Base-by-base conservation (phyloP, 768 basidiomycete species). In the Kwoniella dendrophila region DNA sequence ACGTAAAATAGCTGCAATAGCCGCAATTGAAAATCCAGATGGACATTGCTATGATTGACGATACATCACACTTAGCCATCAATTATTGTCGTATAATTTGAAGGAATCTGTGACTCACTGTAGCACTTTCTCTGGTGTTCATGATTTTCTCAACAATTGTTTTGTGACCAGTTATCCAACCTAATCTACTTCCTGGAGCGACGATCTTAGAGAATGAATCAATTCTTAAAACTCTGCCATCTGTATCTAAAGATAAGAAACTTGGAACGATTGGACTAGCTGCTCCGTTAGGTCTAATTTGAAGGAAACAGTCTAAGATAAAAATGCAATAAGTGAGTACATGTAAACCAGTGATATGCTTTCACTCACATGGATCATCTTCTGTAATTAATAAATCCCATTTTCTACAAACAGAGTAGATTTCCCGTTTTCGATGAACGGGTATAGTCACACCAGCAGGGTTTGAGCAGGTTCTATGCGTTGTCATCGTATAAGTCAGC, bases 401-500 rank as follows among this genome's bases (percentile, higher is more conserved):
- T 80, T 89, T 86, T 53, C 89, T 86, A 67, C 88, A 89, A 57
- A 90, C 81, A 12, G 85, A 82, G 75, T 92, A 92, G 56, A 92
- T 88, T 49, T 84, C 86, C 72, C 85, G 83, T 81, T 90, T 91
- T 64, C 89, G 81, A 49, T 81, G 70, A 3, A 74, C 68, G 0
- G 81, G 78, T 83, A 87, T 87, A 0, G 87, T 88, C 83, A 87
- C 80, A 20, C 90, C 90, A 16, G 85, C 86, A 5, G 89, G 90
- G 76, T 92, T 92, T 87, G 88, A 40, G 87, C 82, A 26, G 83
- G 70, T 74, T 14, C 73, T 71, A 38, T 30, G 41, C 34, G 30
- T 30, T 22, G 45, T n/a, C n/a, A n/a, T n/a, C n/a, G n/a, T n/a
- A n/a, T 30, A 1, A 48, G 45, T 24, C 27, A 24, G 18, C 20